phyloP scores from a whole-genome alignment of 1,284 basidiomycete genomes.

The Puccinia coronata region DNA sequence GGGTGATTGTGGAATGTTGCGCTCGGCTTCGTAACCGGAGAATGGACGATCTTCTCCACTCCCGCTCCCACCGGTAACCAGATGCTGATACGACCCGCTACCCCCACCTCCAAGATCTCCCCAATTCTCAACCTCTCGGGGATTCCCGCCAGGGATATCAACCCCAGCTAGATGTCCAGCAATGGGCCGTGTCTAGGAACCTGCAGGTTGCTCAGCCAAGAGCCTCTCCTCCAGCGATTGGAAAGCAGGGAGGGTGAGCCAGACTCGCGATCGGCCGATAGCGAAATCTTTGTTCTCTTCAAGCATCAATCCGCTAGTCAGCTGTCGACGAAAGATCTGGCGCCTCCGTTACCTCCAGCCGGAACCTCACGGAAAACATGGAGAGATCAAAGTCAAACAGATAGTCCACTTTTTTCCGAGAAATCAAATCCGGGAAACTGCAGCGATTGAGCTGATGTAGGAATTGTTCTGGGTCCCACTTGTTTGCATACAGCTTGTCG shows the following conservation, averaged over 20 bases:
- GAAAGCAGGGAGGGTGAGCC: slow-evolving; percentile 77
- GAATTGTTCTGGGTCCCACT: slow-evolving; percentile 84
- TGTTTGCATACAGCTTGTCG: slow-evolving; percentile 88
- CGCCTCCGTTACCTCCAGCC: slow-evolving; percentile 64
- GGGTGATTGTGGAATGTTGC: slow-evolving; percentile 47
- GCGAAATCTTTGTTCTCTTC: slow-evolving; percentile 72
- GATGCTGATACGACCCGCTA: slow-evolving; percentile 24
- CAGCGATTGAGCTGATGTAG: slow-evolving; percentile 85
- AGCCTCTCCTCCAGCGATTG: slow-evolving; percentile 79
- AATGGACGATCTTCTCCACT: slow-evolving; percentile 28
- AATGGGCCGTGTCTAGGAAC: slow-evolving; percentile 31
- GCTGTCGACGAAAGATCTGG: slow-evolving; percentile 69
- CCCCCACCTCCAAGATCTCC: slow-evolving; percentile 40
- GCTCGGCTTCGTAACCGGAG: slow-evolving; percentile 28
- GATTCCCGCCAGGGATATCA: slow-evolving; percentile 52
- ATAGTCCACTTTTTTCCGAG: slow-evolving; percentile 67
- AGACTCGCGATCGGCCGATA: slow-evolving; percentile 70
- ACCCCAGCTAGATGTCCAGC: slow-evolving; percentile 46
- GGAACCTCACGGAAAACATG: slow-evolving; percentile 84
- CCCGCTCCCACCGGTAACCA: slow-evolving; percentile 1
- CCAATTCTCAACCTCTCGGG: slow-evolving; percentile 51
- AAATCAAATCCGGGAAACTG: slow-evolving; percentile 76
- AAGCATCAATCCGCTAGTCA: slow-evolving; percentile 69
- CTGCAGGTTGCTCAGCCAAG: slow-evolving; percentile 65
- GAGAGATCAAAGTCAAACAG: slow-evolving; percentile 81